These are phyloP conservation scores for Brassica nigra DNA, from an alignment of 345 rosid genomes.

Conservation along the genomic window DNA sequence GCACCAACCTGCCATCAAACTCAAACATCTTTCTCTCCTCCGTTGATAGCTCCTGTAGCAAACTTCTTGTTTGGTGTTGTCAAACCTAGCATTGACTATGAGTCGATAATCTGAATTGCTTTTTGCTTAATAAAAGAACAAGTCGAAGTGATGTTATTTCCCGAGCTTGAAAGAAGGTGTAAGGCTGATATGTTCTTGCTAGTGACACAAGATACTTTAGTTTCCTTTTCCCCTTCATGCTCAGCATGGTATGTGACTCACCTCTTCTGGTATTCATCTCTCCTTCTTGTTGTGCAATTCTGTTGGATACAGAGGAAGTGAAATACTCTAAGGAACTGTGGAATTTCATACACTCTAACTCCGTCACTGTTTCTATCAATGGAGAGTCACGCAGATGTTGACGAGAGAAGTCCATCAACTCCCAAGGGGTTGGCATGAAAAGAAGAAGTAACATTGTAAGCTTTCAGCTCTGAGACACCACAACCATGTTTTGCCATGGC, in stretches of 20 bases:
- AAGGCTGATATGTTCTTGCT: slow-evolving; percentile 25
- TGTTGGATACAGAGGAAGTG: slow-evolving; percentile 12
- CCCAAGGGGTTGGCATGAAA: slow-evolving; percentile 21
- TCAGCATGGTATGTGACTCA: neutral
- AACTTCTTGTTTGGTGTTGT: neutral
- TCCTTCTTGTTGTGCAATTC: slow-evolving; percentile 4
- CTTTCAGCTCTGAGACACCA: neutral
- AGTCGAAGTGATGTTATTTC: neutral
- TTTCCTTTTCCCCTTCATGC: slow-evolving; percentile 16
- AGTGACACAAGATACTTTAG: slow-evolving; percentile 13
- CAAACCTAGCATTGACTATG: neutral
- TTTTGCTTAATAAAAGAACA: neutral
- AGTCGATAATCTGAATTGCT: neutral
- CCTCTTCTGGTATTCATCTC: neutral
- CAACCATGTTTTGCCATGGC: slow-evolving; percentile 37
- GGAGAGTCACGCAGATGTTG: slow-evolving; percentile 17
- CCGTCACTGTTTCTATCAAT: neutral
- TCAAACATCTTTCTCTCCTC: neutral
- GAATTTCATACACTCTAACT: neutral
- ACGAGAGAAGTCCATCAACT: neutral
- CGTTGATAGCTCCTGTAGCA: neutral
- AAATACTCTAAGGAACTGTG: slow-evolving; percentile 25
- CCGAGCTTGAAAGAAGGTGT: slow-evolving; percentile 14
- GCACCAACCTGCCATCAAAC: neutral
- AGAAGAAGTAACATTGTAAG: slow-evolving; percentile 29